phyloP scores from a whole-genome alignment of 192 early-diverging fungal species.

The Paraglomus brasilianum region DNA sequence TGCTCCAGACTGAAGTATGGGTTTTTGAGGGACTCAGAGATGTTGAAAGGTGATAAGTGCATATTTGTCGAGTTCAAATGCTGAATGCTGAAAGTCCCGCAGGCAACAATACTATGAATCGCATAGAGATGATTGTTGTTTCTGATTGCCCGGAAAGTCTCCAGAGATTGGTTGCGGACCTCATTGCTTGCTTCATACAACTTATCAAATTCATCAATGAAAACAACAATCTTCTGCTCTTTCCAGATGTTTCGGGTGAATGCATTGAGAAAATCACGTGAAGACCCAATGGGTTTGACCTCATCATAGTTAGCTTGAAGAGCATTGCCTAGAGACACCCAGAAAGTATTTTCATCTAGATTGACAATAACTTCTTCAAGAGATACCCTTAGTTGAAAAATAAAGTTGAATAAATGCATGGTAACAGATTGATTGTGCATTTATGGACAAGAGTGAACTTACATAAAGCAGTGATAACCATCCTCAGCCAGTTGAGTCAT shows the following conservation, averaged over 20 bases:
- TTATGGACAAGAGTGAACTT: too few relatives aligned
- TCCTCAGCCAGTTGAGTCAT: too few relatives aligned
- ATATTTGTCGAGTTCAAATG: conserved; percentile 4
- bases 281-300: too few relatives aligned
- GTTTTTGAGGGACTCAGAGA: conserved; percentile 13
- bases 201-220: conserved; percentile 34
- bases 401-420: too few relatives aligned
- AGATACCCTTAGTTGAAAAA: too few relatives aligned
- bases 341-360: too few relatives aligned
- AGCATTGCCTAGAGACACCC: too few relatives aligned
- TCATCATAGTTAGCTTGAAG: too few relatives aligned
- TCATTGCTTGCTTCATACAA: conserved; percentile 4
- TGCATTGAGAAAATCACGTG: background rate
- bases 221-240: conserved; percentile 1
- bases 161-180: background rate
- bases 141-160: conserved; percentile 15
- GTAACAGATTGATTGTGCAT: too few relatives aligned
- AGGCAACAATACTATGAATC: conserved; percentile 4
- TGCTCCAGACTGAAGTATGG: conserved; percentile 20
- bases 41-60: conserved; percentile 18
- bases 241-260: conserved; percentile 3
- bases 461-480: too few relatives aligned
- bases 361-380: too few relatives aligned
- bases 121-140: conserved; percentile 4
- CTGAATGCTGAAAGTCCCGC: conserved; percentile 22